These are phyloP conservation scores for Sutorius australiensis DNA, from an alignment of 768 basidiomycete genomes.

Conservation along the genomic window DNA sequence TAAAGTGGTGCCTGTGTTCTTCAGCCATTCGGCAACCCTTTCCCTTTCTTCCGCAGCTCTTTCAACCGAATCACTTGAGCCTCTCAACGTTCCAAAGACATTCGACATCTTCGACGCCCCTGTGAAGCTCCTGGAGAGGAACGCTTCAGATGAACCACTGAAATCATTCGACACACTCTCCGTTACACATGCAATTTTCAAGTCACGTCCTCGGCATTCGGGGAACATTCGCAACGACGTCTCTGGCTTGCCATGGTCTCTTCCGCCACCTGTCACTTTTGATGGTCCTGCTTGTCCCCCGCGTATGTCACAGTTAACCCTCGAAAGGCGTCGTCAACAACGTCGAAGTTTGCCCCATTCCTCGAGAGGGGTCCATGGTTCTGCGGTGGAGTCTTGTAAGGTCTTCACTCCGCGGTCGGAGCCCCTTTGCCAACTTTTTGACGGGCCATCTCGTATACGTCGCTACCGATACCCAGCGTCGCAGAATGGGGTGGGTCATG, in stretches of 20 bases:
- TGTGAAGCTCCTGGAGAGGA: constrained; percentile 36
- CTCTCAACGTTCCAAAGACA: constrained; percentile 31
- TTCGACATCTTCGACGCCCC: constrained; percentile 55
- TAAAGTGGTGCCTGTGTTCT: constrained; percentile 10
- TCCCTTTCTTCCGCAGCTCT: constrained; percentile 6
- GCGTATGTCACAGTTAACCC: constrained; percentile 15
- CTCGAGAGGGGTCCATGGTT: constrained; percentile 1
- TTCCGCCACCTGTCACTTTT: constrained; percentile 45
- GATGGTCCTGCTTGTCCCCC: constrained; percentile 46
- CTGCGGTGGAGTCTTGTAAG: constrained; percentile 2
- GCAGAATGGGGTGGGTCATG: constrained; percentile 15
- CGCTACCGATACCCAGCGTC: constrained; percentile 12
- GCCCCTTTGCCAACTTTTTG: constrained; percentile 38
- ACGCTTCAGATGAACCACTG: constrained; percentile 21
- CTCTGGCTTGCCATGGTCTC: constrained; percentile 26
- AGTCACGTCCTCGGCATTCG: constrained; percentile 4
- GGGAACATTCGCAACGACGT: constrained; percentile 4
- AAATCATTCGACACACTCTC: constrained; percentile 2
- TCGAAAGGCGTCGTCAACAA: constrained; percentile 9
- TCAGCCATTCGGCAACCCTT: constrained; percentile 12
- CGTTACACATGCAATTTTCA: constrained; percentile 4
- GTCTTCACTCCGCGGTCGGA: constrained; percentile 28
- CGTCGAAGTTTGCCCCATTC: constrained; percentile 5
- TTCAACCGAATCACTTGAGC: neutral
- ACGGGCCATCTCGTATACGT: constrained; percentile 42